Conservation (phyloP, 768 basidiomycete genomes). For the Kwoniella botswanensis region DNA sequence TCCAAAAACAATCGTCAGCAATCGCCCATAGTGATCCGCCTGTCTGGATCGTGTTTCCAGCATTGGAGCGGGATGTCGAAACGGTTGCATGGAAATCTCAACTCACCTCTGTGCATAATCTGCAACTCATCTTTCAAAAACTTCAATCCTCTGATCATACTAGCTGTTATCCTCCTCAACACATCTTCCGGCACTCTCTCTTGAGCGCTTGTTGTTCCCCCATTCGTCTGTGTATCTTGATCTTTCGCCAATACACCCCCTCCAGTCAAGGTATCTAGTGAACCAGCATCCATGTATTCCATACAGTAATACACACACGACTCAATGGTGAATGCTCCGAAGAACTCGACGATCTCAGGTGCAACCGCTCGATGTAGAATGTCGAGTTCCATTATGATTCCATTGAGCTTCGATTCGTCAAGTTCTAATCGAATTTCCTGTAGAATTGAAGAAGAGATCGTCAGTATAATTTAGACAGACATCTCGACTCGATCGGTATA, state of each 20-base stretch:
- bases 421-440: slow-evolving; percentile 98
- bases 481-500: too few relatives aligned
- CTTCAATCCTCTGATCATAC: slow-evolving; percentile 85
- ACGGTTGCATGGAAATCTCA: background rate
- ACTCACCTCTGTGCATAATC: slow-evolving; percentile 74
- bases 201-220: slow-evolving; percentile 20
- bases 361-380: slow-evolving; percentile 91
- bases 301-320: slow-evolving; percentile 99
- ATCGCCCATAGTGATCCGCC: too few relatives aligned
- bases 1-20: too few relatives aligned
- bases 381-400: slow-evolving; percentile 98
- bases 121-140: slow-evolving; percentile 95
- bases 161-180: slow-evolving; percentile 76
- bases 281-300: slow-evolving; percentile 99
- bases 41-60: too few relatives aligned
- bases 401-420: slow-evolving; percentile 88
- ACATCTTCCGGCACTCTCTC: slow-evolving; percentile 68
- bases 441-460: background rate
- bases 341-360: slow-evolving; percentile 95
- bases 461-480: too few relatives aligned
- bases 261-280: slow-evolving; percentile 77
- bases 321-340: slow-evolving; percentile 98
- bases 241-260: slow-evolving; percentile 62
- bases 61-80: too few relatives aligned
- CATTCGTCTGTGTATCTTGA: slow-evolving; percentile 25